phyloP scores from a whole-genome alignment of 2,329 filamentous ascomycete species.

The Apiospora saccharicola region DNA sequence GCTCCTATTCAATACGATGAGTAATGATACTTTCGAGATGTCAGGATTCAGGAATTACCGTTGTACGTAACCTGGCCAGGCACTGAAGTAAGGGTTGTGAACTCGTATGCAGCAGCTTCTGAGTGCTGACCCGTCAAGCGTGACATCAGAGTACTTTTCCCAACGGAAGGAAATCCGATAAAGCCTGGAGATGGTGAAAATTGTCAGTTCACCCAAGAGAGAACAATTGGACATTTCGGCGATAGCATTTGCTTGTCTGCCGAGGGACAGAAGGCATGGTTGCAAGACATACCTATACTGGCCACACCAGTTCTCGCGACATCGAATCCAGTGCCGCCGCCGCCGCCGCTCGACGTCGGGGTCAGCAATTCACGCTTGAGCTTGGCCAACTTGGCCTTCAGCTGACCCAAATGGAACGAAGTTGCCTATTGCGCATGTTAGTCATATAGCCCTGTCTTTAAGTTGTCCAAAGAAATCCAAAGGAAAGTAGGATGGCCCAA shows the following conservation, averaged over 20 bases:
- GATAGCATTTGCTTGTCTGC: no score
- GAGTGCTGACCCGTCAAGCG: constrained; percentile 94
- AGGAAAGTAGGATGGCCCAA: background rate
- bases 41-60: constrained; percentile 51
- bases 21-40: background rate
- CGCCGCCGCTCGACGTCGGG: constrained; percentile 79
- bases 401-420: constrained; percentile 90
- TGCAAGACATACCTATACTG: constrained; percentile 66
- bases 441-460: background rate
- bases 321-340: constrained; percentile 91
- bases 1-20: constrained; percentile 60
- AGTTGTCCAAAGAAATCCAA: background rate
- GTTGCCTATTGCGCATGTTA: constrained; percentile 60
- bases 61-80: constrained; percentile 97
- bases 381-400: constrained; percentile 98
- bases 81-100: constrained; percentile 97
- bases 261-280: background rate
- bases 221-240: background rate
- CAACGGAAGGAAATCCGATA: constrained; percentile 97
- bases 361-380: constrained; percentile 95
- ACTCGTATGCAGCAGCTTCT: constrained; percentile 96
- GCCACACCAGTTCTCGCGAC: constrained; percentile 97
- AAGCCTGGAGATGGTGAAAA: constrained; percentile 60
- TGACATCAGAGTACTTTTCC: constrained; percentile 98
- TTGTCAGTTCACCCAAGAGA: background rate